A percentile compares a stretch with the other conserved stretches of the same genome.
Conservation (phyloP, 1,139 yeast species). For the Casaregolazyma lundiana region DNA sequence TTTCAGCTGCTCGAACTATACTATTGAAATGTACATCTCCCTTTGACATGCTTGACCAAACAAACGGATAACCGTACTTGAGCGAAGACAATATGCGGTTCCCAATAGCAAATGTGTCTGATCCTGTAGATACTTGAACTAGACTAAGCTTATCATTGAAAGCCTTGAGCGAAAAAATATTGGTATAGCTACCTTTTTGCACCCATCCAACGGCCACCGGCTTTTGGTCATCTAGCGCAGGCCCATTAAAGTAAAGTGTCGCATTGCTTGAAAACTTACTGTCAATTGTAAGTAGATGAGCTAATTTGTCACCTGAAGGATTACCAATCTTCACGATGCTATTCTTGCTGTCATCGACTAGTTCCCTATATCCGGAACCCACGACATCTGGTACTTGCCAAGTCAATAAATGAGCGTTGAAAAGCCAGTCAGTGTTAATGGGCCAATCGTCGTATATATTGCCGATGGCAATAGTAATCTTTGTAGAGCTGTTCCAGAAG, state of each 20-base stretch:
- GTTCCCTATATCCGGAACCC: conserved; percentile 25
- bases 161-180: background rate
- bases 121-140: background rate
- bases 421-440: conserved; percentile 64
- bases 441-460: conserved; percentile 42
- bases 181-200: conserved; percentile 1
- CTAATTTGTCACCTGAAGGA: background rate
- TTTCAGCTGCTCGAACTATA: background rate
- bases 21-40: background rate
- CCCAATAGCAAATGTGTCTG: background rate
- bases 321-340: background rate
- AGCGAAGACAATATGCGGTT: background rate
- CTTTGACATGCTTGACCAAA: background rate
- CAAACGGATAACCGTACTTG: background rate
- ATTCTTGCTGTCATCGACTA: background rate
- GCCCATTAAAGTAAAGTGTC: background rate
- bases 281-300: background rate
- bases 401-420: conserved; percentile 58
- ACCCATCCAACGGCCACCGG: conserved; percentile 2
- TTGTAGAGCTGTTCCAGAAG: conserved; percentile 44
- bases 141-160: background rate
- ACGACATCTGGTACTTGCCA: conserved; percentile 45
- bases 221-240: background rate
- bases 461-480: conserved; percentile 38
- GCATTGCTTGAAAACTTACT: background rate